Evolutionary conservation across 2,329 filamentous ascomycete genomes (phyloP).

Genomic region (Ascomycota sp.): DNA sequence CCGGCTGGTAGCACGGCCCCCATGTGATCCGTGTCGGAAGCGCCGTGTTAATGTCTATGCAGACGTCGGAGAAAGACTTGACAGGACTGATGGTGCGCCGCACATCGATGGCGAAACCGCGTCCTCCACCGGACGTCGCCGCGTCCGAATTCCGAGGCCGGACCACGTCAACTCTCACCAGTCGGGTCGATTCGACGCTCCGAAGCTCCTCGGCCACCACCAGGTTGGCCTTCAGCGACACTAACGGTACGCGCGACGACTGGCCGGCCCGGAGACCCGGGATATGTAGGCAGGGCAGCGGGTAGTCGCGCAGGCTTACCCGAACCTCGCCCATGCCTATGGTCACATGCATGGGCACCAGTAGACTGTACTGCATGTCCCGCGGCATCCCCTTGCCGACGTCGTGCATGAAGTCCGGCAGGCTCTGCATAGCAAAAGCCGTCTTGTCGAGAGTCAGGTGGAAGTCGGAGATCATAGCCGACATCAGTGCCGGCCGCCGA

Average conservation of each 20-base stretch:
- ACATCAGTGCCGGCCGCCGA: conserved; percentile 65
- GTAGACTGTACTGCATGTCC: conserved; percentile 74
- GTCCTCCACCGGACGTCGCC: conserved; percentile 30
- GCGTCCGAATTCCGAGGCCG: conserved; percentile 43
- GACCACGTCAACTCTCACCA: conserved; percentile 67
- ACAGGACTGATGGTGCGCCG: conserved; percentile 82
- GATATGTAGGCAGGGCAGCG: conserved; percentile 76
- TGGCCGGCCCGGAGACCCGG: conserved; percentile 65
- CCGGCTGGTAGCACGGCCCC: conserved; percentile 94
- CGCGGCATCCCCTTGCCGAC: conserved; percentile 94
- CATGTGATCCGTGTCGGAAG: conserved; percentile 87
- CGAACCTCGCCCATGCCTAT: conserved; percentile 80
- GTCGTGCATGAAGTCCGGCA: conserved; percentile 65
- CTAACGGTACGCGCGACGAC: conserved; percentile 57
- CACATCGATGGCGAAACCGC: conserved; percentile 67
- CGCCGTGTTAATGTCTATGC: conserved; percentile 79
- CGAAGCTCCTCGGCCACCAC: conserved; percentile 89
- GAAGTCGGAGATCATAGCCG: conserved; percentile 62
- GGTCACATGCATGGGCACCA: conserved; percentile 77
- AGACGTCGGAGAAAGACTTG: conserved; percentile 89
- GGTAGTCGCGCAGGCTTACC: conserved; percentile 80
- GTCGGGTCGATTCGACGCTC: conserved; percentile 57
- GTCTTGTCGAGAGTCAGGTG: conserved; percentile 79
- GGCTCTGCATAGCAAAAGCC: conserved; percentile 64
- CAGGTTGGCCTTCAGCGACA: conserved; percentile 76